Conservation (phyloP, 176 grass and related monocot species). For the Lolium multiflorum region DNA sequence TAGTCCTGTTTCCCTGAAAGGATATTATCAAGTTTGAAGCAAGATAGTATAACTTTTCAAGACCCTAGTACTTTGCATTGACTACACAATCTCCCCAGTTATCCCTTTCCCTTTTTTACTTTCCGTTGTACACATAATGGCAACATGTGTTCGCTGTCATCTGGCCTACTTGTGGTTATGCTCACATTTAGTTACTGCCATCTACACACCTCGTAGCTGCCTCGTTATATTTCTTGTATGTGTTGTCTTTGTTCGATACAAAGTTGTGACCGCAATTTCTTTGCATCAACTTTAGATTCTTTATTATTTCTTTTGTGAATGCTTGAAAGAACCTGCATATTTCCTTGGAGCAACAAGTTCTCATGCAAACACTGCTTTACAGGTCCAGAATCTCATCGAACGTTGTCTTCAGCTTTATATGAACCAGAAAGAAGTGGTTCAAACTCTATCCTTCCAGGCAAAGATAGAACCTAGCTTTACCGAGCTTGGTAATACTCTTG, state of each 20-base stretch:
- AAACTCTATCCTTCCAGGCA: conserved; percentile 75
- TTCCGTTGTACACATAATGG: neutral
- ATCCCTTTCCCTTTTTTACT: neutral
- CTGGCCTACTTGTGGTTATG: neutral
- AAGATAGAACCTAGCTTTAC: conserved; percentile 99
- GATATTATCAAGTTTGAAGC: too few species aligned
- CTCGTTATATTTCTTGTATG: conserved; percentile 21
- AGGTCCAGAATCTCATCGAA: conserved; percentile 99
- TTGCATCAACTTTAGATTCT: neutral
- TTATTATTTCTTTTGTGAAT: conserved; percentile 24
- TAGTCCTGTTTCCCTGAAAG: too few species aligned
- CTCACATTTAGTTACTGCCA: neutral
- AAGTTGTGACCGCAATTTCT: neutral
- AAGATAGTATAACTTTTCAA: too few species aligned
- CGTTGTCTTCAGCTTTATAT: conserved; percentile 98
- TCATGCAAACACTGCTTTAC: conserved; percentile 52
- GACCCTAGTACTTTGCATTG: neutral
- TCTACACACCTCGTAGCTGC: neutral
- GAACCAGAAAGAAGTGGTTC: conserved; percentile 97
- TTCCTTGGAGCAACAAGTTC: conserved; percentile 25
- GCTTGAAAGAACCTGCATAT: conserved; percentile 13
- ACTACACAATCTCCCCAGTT: neutral
- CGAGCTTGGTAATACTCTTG: conserved; percentile 86
- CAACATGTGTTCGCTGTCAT: neutral
- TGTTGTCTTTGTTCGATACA: neutral